phyloP scores from a whole-genome alignment of 2,329 filamentous ascomycete species.

The Sarocladiaceae sp. region DNA sequence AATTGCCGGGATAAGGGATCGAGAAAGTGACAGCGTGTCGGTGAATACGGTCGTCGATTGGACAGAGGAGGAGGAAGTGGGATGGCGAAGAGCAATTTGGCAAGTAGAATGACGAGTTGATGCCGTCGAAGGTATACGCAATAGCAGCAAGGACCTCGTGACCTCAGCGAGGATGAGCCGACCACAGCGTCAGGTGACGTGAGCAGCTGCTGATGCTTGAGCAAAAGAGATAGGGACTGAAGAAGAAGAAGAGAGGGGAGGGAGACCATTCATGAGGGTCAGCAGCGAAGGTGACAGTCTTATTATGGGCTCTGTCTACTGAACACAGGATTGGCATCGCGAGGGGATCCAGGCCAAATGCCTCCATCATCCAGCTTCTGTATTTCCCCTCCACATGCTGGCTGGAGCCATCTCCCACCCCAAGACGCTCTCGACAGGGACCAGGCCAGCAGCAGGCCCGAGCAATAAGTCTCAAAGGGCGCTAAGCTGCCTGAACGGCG shows the following conservation, averaged over 20 bases:
- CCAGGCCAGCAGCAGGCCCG: background rate
- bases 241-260: background rate
- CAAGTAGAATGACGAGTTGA: no score
- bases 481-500: background rate
- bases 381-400: no score
- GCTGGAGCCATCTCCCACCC: no score
- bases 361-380: no score
- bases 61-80: background rate
- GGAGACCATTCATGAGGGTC: background rate
- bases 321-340: no score
- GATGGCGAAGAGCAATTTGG: no score
- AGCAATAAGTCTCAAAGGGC: background rate
- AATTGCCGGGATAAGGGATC: background rate
- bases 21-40: background rate
- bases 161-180: conserved; percentile 1
- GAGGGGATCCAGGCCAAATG: no score
- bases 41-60: background rate
- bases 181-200: conserved; percentile 4
- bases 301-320: no score
- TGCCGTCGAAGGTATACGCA: no score
- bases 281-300: background rate
- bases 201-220: background rate
- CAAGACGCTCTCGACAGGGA: background rate
- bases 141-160: conserved; percentile 2
- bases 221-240: background rate